These are phyloP conservation scores for Nymphaea colorata DNA, from an alignment of 164 flowering plant genomes.

Conservation along the genomic window DNA sequence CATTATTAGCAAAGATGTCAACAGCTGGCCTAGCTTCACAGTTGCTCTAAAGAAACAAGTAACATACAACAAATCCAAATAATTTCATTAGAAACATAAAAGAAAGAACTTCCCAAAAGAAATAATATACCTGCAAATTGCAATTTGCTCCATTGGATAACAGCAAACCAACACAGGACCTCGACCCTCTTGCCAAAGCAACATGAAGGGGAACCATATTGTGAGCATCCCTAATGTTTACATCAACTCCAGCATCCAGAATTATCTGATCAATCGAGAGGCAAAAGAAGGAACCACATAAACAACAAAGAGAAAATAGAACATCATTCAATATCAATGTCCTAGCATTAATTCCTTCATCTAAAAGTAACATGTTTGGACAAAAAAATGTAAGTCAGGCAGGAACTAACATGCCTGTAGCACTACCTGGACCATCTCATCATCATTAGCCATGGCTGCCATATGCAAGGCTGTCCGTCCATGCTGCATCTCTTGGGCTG, in stretches of 20 bases:
- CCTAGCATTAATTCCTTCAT: no score
- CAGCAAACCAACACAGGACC: slow-evolving; percentile 80
- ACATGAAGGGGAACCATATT: slow-evolving; percentile 92
- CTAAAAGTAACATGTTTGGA: no score
- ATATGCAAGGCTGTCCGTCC: slow-evolving; percentile 80
- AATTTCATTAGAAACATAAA: no score
- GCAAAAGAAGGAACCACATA: slow-evolving; percentile 1
- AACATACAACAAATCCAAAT: no score
- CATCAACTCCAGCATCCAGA: slow-evolving; percentile 93
- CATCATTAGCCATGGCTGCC: slow-evolving; percentile 93
- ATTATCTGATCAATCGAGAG: slow-evolving; percentile 39
- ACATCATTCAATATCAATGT: no score
- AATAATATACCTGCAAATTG: slow-evolving; percentile 61
- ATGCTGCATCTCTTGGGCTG: slow-evolving; percentile 77
- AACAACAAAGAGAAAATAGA: slow-evolving; percentile 1
- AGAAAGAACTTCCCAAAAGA: no score
- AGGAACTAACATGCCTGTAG: not conserved
- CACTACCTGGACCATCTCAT: slow-evolving; percentile 75
- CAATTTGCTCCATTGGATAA: slow-evolving; percentile 79
- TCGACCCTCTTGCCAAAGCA: slow-evolving; percentile 95
- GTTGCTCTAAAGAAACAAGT: no score
- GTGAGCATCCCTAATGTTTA: slow-evolving; percentile 70
- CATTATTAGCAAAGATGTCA: no score
- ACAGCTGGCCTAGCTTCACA: no score
- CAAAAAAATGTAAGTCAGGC: not conserved